phyloP scores from a whole-genome alignment of 805 yeast species.

The Candida bentonensis region DNA sequence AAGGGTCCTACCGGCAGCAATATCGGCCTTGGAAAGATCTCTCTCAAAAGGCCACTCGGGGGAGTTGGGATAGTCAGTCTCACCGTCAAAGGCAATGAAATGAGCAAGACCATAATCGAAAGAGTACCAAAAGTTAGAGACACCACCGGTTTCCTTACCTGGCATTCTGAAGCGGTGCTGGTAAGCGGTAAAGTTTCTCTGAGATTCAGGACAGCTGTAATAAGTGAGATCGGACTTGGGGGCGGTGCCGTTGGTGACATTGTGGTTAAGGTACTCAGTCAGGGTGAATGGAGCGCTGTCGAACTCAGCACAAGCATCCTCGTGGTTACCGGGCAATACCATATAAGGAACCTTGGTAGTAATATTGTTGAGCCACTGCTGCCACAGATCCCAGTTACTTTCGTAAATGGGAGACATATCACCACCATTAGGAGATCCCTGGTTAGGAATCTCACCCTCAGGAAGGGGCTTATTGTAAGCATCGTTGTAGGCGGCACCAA shows the following conservation, averaged over 20 bases:
- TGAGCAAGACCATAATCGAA: constrained; percentile 14
- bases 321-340: constrained; percentile 14
- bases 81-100: constrained; percentile 9
- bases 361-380: constrained; percentile 11
- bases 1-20: too few species aligned
- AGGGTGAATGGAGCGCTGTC: constrained; percentile 10
- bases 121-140: constrained; percentile 12
- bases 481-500: neutral
- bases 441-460: constrained; percentile 5
- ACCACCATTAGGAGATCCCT: constrained; percentile 5
- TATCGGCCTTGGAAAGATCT: constrained; percentile 8
- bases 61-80: constrained; percentile 8
- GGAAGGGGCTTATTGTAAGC: constrained; percentile 8
- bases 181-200: neutral
- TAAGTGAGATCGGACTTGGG: neutral
- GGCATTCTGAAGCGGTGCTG: neutral
- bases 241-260: neutral
- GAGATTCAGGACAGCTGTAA: neutral
- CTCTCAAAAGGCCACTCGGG: neutral
- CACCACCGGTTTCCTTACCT: constrained; percentile 6
- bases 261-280: constrained; percentile 7
- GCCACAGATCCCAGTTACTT: constrained; percentile 8
- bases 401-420: constrained; percentile 3
- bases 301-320: constrained; percentile 10
- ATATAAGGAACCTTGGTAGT: constrained; percentile 9